These are phyloP conservation scores for Pouteria campechiana DNA, from an alignment of 179 eudicot genomes.

Conservation along the genomic window DNA sequence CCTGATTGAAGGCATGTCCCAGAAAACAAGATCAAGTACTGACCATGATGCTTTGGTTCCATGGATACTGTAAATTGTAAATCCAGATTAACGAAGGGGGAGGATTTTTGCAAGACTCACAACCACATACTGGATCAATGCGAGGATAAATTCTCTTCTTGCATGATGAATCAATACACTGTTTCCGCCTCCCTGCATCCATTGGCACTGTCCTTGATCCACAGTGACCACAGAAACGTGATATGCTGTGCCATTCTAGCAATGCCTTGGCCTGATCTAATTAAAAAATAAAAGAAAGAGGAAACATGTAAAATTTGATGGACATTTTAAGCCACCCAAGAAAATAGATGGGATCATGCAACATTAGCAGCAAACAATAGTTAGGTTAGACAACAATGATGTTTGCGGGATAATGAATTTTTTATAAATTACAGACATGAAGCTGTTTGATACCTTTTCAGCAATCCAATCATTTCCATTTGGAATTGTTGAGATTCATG, in stretches of 20 bases:
- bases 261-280: slow-evolving; percentile 71
- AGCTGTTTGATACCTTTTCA: too few relatives aligned
- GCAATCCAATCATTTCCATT: too few relatives aligned
- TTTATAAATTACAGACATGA: too few relatives aligned
- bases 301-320: too few relatives aligned
- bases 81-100: neutral
- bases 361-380: neutral
- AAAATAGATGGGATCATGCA: neutral
- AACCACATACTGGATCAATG: slow-evolving; percentile 77
- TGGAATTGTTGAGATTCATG: too few relatives aligned
- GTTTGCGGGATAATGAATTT: too few relatives aligned
- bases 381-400: too few relatives aligned
- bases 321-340: neutral
- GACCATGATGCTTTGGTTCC: too few relatives aligned
- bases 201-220: slow-evolving; percentile 55
- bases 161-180: slow-evolving; percentile 68
- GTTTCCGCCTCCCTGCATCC: slow-evolving; percentile 91
- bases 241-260: slow-evolving; percentile 67
- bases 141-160: slow-evolving; percentile 85
- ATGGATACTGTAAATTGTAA: neutral
- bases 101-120: neutral
- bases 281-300: neutral
- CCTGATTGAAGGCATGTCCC: slow-evolving; percentile 27
- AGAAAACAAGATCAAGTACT: neutral
- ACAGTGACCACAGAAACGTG: slow-evolving; percentile 84